Evolutionary conservation across 306 rosid genomes (phyloP).

Genomic region (Chamaecrista fasciculata): DNA sequence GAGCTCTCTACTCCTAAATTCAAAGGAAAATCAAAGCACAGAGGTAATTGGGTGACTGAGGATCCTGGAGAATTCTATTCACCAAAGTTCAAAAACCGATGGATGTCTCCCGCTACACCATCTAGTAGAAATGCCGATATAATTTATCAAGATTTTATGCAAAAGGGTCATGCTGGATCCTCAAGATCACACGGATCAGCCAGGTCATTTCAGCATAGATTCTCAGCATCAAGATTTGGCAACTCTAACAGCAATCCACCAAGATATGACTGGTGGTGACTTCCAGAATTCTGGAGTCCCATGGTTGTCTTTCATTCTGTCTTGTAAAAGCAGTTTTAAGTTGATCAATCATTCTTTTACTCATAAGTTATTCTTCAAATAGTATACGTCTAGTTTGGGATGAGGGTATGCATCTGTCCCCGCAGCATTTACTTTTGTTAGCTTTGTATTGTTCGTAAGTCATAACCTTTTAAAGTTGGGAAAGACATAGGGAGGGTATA

Average conservation of each 20-base stretch:
- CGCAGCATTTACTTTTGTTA: too few relatives aligned
- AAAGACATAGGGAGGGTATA: too few relatives aligned
- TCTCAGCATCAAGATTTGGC: slow-evolving; percentile 56
- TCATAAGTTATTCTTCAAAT: background rate
- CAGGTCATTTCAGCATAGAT: slow-evolving; percentile 36
- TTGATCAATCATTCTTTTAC: background rate
- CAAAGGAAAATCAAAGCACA: slow-evolving; percentile 33
- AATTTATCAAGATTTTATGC: slow-evolving; percentile 19
- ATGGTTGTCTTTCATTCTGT: background rate
- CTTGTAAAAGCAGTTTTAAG: slow-evolving; percentile 19
- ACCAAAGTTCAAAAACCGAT: background rate
- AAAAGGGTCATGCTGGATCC: slow-evolving; percentile 41
- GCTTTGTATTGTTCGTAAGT: too few relatives aligned
- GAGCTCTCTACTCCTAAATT: slow-evolving; percentile 44
- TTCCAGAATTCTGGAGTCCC: background rate
- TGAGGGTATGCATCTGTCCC: slow-evolving; percentile 4
- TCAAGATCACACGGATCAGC: slow-evolving; percentile 37
- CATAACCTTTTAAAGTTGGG: too few relatives aligned
- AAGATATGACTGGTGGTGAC: slow-evolving; percentile 55
- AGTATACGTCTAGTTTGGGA: background rate
- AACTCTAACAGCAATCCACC: slow-evolving; percentile 37
- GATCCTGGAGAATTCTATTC: slow-evolving; percentile 29
- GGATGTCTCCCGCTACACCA: slow-evolving; percentile 49
- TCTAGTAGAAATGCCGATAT: slow-evolving; percentile 26
- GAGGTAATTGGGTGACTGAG: slow-evolving; percentile 54